Percentiles rank a stretch among this genome's conserved stretches.
These are phyloP conservation scores for Trypanosoma boissoni DNA, from an alignment of 208 protist genomes.

Conservation along the genomic window DNA sequence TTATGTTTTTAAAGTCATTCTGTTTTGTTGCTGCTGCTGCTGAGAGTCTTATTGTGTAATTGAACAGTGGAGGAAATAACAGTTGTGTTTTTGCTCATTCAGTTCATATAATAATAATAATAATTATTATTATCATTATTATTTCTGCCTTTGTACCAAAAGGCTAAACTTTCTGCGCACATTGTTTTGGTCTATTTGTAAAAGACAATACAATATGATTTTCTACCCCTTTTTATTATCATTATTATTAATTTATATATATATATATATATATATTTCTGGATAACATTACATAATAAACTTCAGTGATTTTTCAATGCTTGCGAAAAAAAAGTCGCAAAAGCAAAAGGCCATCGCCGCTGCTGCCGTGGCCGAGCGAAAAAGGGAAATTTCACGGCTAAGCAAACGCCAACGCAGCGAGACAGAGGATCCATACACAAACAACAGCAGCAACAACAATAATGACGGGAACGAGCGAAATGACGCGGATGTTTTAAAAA, in stretches of 20 bases:
- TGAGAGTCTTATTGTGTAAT: neutral
- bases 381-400: conserved; percentile 27
- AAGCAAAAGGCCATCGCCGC: conserved; percentile 42
- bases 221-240: conserved; percentile 23
- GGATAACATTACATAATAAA: no score
- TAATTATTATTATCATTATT: no score
- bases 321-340: conserved; percentile 63
- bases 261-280: neutral
- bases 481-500: conserved; percentile 1
- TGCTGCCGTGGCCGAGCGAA: conserved; percentile 36
- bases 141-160: neutral
- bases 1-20: neutral
- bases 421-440: neutral
- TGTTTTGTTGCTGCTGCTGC: neutral
- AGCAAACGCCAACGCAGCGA: conserved; percentile 4
- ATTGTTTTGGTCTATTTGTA: conserved; percentile 4
- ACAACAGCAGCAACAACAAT: neutral
- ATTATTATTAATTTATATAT: conserved; percentile 19
- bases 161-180: neutral
- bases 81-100: no score
- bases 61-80: no score
- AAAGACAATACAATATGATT: conserved; percentile 7
- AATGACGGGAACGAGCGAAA: neutral
- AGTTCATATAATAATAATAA: no score
- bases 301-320: conserved; percentile 28